phyloP scores from a whole-genome alignment of 257 asterid species.

The Eucommia ulmoides region DNA sequence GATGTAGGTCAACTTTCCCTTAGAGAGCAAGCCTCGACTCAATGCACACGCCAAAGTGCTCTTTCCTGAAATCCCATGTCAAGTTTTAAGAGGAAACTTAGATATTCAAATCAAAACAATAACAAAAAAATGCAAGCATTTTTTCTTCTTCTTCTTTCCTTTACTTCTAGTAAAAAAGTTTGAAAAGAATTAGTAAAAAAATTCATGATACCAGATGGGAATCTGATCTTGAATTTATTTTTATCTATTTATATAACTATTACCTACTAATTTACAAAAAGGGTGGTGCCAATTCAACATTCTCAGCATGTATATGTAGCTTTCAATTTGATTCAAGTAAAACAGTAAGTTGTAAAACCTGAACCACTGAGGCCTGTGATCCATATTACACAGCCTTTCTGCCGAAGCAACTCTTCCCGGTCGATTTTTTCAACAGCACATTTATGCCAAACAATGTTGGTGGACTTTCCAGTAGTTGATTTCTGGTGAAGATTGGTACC shows the following conservation, averaged over 20 bases:
- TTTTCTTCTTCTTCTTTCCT: background rate
- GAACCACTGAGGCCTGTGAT: constrained; percentile 98
- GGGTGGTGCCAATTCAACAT: background rate
- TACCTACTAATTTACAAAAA: background rate
- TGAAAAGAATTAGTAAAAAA: background rate
- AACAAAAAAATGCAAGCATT: background rate
- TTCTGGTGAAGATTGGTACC: constrained; percentile 31
- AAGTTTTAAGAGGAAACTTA: background rate
- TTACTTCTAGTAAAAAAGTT: background rate
- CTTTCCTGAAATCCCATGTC: constrained; percentile 48
- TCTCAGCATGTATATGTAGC: background rate
- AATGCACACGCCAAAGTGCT: constrained; percentile 94
- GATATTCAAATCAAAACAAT: background rate
- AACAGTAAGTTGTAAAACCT: too few relatives aligned
- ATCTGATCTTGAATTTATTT: background rate
- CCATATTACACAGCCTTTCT: constrained; percentile 97
- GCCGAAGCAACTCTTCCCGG: constrained; percentile 77
- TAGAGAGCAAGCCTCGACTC: constrained; percentile 66
- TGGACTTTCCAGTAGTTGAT: constrained; percentile 55
- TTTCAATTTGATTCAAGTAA: background rate
- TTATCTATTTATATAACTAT: background rate
- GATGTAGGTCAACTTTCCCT: constrained; percentile 78
- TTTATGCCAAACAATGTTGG: constrained; percentile 86
- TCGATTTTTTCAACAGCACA: constrained; percentile 72
- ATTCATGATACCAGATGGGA: background rate